A percentile compares a stretch with the other conserved stretches of the same genome.
Evolutionary conservation across 148 eudicot species (phyloP).

Genomic region (Tetragonia tetragonoides): DNA sequence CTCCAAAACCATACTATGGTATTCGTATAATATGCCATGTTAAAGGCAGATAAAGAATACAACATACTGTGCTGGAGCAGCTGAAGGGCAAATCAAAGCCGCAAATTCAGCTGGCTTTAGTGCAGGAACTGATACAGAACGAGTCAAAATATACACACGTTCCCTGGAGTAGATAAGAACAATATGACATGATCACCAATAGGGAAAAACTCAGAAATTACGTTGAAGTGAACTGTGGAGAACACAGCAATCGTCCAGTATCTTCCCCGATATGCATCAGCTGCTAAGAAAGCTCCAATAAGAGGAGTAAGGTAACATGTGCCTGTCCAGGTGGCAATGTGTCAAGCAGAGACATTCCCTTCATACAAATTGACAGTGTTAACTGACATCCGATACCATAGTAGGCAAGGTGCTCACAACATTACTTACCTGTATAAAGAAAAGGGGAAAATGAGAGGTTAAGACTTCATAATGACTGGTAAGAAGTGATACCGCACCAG

Average conservation of each 20-base stretch:
- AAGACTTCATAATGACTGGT: background rate
- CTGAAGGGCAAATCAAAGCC: too few relatives aligned
- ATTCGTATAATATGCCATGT: too few relatives aligned
- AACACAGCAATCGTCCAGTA: slow-evolving; percentile 81
- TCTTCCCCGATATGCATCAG: slow-evolving; percentile 86
- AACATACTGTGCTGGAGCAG: too few relatives aligned
- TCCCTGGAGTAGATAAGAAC: too few relatives aligned
- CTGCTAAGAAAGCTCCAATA: slow-evolving; percentile 69
- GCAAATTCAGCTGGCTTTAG: too few relatives aligned
- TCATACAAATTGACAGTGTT: slow-evolving; percentile 60
- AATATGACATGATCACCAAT: too few relatives aligned
- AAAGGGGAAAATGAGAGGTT: background rate
- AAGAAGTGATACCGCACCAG: background rate
- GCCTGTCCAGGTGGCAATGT: slow-evolving; percentile 72
- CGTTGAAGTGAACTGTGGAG: slow-evolving; percentile 61
- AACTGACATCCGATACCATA: slow-evolving; percentile 64
- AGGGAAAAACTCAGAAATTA: slow-evolving; percentile 33
- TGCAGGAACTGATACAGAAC: too few relatives aligned
- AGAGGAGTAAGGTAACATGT: slow-evolving; percentile 79
- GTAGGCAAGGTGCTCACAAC: slow-evolving; percentile 79
- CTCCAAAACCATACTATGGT: too few relatives aligned
- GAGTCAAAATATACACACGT: too few relatives aligned
- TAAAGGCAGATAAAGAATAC: too few relatives aligned
- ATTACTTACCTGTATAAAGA: slow-evolving; percentile 55
- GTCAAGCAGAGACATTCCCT: slow-evolving; percentile 66